Base-by-base conservation (phyloP, 1,284 basidiomycete species). In the Bondarzewia mesenterica region DNA sequence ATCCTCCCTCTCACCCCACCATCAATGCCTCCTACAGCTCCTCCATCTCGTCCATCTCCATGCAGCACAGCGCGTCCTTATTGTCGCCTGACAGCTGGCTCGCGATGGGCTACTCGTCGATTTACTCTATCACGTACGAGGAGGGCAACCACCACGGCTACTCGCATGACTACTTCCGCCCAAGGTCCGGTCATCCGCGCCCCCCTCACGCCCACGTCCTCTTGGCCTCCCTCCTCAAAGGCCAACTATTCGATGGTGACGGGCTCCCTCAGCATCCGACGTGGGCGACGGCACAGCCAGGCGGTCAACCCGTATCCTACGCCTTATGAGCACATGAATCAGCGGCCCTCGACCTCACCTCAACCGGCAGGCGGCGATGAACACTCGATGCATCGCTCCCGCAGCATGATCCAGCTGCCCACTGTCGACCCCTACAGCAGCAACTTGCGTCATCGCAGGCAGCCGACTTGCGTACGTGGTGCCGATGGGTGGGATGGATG, bases 281-380 rank as follows among this genome's bases (percentile, higher is more conserved):
- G 86, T 29, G 73, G 73, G 42, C 72, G 86, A 38, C 74, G 86
- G 49, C 87, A 89, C 65, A 86, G 83, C 58, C 87, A 89, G 61
- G 87, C 85, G 0, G 81, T 88, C 73, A 84, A 80, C 55, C 87
- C 87, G 10, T 89, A 89, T 63, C 87, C 87, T 8, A 81, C 77
- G 51, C 85, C 85, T 42, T 89, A 89, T 64, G 80, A 82, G 44
- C 71, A 75, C 47, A 59, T 67, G 23, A 78, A 58, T 50, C 60
- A 64, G 46, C 77, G 85, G 37, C 82, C 82, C 0, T 85, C 84
- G 48, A 78, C 80, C 15, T 84, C 81, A 7, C 84, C 85, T 15
- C 82, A 84, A 55, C 81, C 82, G 20, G 64, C 72, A 42, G 78
- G 80, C 39, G 78, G 81, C 21, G 58, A 61, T 43, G 46, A 60